Evolutionary conservation across 257 asterid genomes (phyloP).

Genomic region (Capsicum pubescens): DNA sequence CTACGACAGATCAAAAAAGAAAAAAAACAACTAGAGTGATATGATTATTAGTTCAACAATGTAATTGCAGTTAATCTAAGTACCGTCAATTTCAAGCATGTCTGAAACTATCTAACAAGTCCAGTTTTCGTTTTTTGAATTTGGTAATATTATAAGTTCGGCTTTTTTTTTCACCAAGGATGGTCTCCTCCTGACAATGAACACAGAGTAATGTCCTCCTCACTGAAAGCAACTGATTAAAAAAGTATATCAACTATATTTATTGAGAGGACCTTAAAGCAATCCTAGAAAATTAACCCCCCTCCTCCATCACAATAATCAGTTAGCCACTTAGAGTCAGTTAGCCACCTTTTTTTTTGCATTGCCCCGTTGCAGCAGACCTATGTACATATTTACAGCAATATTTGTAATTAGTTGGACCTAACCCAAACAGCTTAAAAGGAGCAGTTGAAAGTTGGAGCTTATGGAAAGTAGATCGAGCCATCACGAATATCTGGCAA

Average conservation of each 20-base stretch:
- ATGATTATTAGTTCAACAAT: not conserved
- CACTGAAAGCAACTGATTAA: conserved; percentile 5
- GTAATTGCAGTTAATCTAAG: not conserved
- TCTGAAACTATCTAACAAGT: not conserved
- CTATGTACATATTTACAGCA: too few relatives aligned
- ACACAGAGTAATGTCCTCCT: conserved; percentile 18
- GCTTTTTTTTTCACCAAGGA: not conserved
- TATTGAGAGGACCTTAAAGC: not conserved
- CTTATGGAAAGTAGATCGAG: too few relatives aligned
- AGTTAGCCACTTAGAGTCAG: not conserved
- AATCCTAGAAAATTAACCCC: not conserved
- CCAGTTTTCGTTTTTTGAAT: not conserved
- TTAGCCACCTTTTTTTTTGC: too few relatives aligned
- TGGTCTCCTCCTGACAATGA: not conserved
- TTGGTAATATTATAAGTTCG: not conserved
- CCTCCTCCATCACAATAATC: not conserved
- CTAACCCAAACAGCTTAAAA: too few relatives aligned
- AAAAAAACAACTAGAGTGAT: not conserved
- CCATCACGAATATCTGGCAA: too few relatives aligned
- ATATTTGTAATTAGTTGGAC: too few relatives aligned
- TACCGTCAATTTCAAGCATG: not conserved
- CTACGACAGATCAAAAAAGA: not conserved
- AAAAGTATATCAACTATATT: not conserved
- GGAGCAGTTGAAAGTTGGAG: too few relatives aligned
- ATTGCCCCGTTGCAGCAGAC: too few relatives aligned